A percentile compares a stretch with the other conserved stretches of the same genome.
These are phyloP conservation scores for Vitis amurensis DNA, from an alignment of 164 flowering plant genomes.

Conservation along the genomic window DNA sequence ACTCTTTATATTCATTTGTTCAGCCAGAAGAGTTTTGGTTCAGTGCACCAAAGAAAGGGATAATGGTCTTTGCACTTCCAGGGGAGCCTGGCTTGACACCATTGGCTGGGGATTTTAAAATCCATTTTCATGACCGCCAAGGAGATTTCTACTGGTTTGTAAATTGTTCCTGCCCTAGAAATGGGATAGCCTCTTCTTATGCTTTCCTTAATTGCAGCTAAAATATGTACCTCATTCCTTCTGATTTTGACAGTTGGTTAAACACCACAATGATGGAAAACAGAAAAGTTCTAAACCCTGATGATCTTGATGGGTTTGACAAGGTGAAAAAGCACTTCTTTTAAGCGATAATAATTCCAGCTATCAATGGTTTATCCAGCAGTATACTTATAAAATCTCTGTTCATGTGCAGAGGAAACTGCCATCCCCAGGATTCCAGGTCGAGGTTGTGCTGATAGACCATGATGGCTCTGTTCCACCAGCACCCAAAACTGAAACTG, in stretches of 20 bases:
- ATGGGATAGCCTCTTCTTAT: background rate
- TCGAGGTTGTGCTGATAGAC: slow-evolving; percentile 88
- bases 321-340: slow-evolving; percentile 52
- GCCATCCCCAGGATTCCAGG: slow-evolving; percentile 96
- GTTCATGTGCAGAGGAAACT: slow-evolving; percentile 73
- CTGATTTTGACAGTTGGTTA: slow-evolving; percentile 68
- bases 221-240: background rate
- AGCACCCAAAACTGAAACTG: slow-evolving; percentile 31
- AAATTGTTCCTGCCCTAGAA: background rate
- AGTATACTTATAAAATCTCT: background rate
- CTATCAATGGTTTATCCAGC: background rate
- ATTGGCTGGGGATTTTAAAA: slow-evolving; percentile 87
- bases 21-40: slow-evolving; percentile 98
- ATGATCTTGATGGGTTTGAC: slow-evolving; percentile 92
- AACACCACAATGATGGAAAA: slow-evolving; percentile 96
- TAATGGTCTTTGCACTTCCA: slow-evolving; percentile 95
- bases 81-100: slow-evolving; percentile 97
- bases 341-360: background rate
- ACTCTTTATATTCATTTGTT: slow-evolving; percentile 5
- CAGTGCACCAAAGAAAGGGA: slow-evolving; percentile 90
- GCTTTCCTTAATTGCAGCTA: background rate
- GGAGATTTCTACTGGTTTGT: slow-evolving; percentile 95
- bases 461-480: slow-evolving; percentile 45
- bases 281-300: slow-evolving; percentile 65
- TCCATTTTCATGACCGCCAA: slow-evolving; percentile 93